Base-by-base conservation (phyloP, 192 early-diverging fungal species). In the Kickxella alabastrina region DNA sequence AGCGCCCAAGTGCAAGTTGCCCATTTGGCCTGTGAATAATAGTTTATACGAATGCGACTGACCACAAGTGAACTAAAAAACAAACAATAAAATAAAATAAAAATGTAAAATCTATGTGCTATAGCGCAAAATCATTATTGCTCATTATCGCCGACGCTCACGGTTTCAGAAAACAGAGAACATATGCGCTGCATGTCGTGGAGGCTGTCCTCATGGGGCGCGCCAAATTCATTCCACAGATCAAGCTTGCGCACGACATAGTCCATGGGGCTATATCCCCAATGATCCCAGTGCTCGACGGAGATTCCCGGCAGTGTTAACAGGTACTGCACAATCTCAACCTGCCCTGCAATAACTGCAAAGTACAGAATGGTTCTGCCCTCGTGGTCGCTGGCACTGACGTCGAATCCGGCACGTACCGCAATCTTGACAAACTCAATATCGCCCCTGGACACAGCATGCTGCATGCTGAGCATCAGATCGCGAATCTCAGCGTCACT, bases 401-500 rank as follows among this genome's bases (percentile, higher is more conserved):
- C 50, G 40, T 77, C 63, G 26, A 68, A 66, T 1, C 68, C 68
- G 34, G 75, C 75, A 22, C 61, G 50, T 15, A 68, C 68, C 9
- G 50, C 60, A 3, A 77, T 63, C 52, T 70, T 77, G 23, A 77
- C 59, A 56, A 77, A 63, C 39, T 77, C 68, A 57, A 66, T 69
- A 29, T 77, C 75, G 39, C 75, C 68, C 15, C 65, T 52, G 1
- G 68, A 45, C 17, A 70, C 68, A 3, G 68, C 75, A 34, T 72
- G 71, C 39, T 80, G 59, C 50, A 85, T 54, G 42, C 68, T 67
- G 7, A 62, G 54, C 35, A 79, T 68, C 7, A 91, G 69, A 48
- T 92, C 90, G 24, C 82, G 75, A 29, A 78, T 65, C 57, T 96
- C 93, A 7, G 84, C 83, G 36, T 90, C 86, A 42, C 85, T 83